These are phyloP conservation scores for Lactifluus piperatus DNA, from an alignment of 768 basidiomycete genomes.

Conservation along the genomic window DNA sequence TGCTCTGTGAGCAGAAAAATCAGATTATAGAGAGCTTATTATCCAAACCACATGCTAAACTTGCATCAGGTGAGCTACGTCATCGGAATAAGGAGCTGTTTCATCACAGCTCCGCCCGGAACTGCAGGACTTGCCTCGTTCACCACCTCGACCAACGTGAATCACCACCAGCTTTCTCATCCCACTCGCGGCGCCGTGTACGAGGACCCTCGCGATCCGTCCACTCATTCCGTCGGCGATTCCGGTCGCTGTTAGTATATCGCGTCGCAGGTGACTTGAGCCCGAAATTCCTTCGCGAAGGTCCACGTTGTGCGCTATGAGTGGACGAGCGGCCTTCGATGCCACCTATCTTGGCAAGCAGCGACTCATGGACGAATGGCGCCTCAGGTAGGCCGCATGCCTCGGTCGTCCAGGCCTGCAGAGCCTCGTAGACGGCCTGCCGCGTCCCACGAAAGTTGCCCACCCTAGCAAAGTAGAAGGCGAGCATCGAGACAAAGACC, in stretches of 20 bases:
- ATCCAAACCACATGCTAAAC: slow-evolving; percentile 4
- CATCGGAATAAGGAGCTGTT: background rate
- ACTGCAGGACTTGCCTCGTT: background rate
- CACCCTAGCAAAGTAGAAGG: slow-evolving; percentile 11
- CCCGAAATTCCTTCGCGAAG: background rate
- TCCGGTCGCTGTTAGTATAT: slow-evolving; percentile 1
- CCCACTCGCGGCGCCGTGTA: background rate
- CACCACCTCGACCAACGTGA: background rate
- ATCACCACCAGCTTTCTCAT: background rate
- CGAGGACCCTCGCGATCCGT: background rate
- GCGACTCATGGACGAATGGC: slow-evolving; percentile 6
- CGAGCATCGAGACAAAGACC: slow-evolving; percentile 17
- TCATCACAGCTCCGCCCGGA: background rate
- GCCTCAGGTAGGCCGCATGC: slow-evolving; percentile 10
- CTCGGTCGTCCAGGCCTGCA: slow-evolving; percentile 17
- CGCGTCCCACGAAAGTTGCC: slow-evolving; percentile 5
- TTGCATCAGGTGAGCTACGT: background rate
- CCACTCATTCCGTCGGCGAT: slow-evolving; percentile 6
- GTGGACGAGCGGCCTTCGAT: background rate
- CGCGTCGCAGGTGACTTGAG: background rate
- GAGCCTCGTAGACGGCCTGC: slow-evolving; percentile 4
- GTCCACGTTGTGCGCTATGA: background rate
- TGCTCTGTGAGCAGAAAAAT: too few relatives aligned
- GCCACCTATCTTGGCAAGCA: slow-evolving; percentile 14
- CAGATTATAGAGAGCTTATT: background rate